Evolutionary conservation across 2,329 filamentous ascomycete species (phyloP), one percentile per base, ranked within the genome.

Genomic region (Colletotrichum chrysophilum): DNA sequence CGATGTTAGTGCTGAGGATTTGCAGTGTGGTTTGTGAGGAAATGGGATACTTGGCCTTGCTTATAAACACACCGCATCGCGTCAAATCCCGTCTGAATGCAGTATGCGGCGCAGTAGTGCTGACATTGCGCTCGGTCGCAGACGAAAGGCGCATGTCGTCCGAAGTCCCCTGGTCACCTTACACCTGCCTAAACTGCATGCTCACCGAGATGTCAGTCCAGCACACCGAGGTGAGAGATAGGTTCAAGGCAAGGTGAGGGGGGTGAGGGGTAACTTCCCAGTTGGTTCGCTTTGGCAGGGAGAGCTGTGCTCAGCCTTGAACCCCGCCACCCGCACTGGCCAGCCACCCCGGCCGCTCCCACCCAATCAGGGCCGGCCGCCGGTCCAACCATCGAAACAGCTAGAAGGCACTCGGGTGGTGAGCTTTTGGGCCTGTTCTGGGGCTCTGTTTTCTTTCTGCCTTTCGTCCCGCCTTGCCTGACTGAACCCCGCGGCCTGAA

Each of bases 341-440:
- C 71, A 58, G 78, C 72, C 43, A 52, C 71, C 77, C 77, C 78
- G 77, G 79, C 70, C 71, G 78, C 70, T 76, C 78, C 48, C 60
- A 78, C 74, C 84, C 84, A 85, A 85, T 86, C 75, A 78, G 66
- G 43, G 26, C 56, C 72, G 43, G 74, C 77, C 67, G 76, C 76
- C 43, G 69, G 65, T 79, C 76, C 78, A 78, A 68, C 80, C 82
- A 84, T 86, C 85, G 85, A 86, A 86, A 80, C 81, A 86, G 82
- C 85, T 86, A 86, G 85, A 86, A 86, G 80, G 81, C 58, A 62
- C 67, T 48, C 67, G 79, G 80, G 75, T 76, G 60, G 67, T 61
- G 62, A 70, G 79, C 79, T 79, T 36, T 70, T 79, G 70, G 78
- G 77, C 80, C 43, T 48, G 36, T 48, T 52, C 43, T 52, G 43